phyloP scores from a whole-genome alignment of 2,329 filamentous ascomycete genomes.

The Diaporthe eres region DNA sequence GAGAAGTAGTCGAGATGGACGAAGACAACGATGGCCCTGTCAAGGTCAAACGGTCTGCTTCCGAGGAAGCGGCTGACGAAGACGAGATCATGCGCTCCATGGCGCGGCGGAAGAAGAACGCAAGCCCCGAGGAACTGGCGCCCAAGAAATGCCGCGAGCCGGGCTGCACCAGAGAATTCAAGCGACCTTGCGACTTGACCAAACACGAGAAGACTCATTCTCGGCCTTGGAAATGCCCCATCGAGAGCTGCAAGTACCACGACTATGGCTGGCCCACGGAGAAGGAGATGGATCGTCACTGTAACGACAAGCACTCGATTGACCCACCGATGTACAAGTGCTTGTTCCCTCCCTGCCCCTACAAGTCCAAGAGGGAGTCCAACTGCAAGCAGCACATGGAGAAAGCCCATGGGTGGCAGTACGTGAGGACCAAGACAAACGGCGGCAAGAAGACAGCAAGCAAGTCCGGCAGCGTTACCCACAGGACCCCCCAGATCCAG shows the following conservation, averaged over 20 bases:
- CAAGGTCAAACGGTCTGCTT: conserved; percentile 76
- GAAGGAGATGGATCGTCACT: conserved; percentile 95
- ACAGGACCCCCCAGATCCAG: conserved; percentile 71
- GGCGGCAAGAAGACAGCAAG: conserved; percentile 64
- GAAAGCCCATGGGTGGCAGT: conserved; percentile 93
- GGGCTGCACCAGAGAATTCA: conserved; percentile 92
- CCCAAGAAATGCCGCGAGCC: conserved; percentile 82
- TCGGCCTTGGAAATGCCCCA: conserved; percentile 93
- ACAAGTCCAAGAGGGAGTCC: conserved; percentile 94
- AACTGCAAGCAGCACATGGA: conserved; percentile 99
- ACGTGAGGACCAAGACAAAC: conserved; percentile 93
- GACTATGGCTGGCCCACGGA: conserved; percentile 95
- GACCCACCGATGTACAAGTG: conserved; percentile 88
- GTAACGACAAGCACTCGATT: conserved; percentile 94
- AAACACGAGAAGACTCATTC: conserved; percentile 99
- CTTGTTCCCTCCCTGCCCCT: conserved; percentile 85
- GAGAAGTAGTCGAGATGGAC: conserved; percentile 72
- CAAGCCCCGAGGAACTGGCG: conserved; percentile 85
- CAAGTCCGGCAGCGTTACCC: conserved; percentile 62
- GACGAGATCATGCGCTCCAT: conserved; percentile 91
- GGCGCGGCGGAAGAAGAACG: conserved; percentile 95
- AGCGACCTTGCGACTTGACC: conserved; percentile 95
- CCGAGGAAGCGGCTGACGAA: conserved; percentile 81
- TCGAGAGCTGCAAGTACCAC: conserved; percentile 88
- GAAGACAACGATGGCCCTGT: conserved; percentile 62